These are phyloP conservation scores for Bacterosira constricta DNA, from an alignment of 108 stramenopile species.

Conservation along the genomic window DNA sequence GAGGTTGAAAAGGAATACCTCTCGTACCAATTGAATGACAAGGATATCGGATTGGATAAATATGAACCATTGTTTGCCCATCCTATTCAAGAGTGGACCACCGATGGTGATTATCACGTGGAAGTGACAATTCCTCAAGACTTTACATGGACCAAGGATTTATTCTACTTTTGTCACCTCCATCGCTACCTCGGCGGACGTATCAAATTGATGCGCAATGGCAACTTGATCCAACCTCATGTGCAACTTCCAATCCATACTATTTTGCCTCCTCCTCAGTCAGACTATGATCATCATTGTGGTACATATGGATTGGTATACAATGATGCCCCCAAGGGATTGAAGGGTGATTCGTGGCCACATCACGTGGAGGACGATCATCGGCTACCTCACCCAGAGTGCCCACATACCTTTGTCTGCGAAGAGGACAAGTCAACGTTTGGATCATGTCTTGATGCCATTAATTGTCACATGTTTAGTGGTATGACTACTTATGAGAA, in stretches of 20 bases:
- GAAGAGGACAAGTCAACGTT: slow-evolving; percentile 27
- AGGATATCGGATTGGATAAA: slow-evolving; percentile 76
- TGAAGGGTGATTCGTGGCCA: background rate
- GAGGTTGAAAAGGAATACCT: slow-evolving; percentile 70
- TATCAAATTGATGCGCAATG: slow-evolving; percentile 71
- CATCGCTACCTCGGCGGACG: slow-evolving; percentile 68
- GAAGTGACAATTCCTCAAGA: slow-evolving; percentile 57
- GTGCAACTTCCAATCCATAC: slow-evolving; percentile 2
- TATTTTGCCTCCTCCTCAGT: slow-evolving; percentile 2
- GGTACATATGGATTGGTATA: slow-evolving; percentile 66
- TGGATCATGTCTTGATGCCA: slow-evolving; percentile 61
- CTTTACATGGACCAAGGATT: slow-evolving; percentile 54
- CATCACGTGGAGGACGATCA: slow-evolving; percentile 29
- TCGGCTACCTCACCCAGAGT: slow-evolving; percentile 59
- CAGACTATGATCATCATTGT: slow-evolving; percentile 66
- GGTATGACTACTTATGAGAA: slow-evolving; percentile 60
- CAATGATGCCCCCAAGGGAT: background rate
- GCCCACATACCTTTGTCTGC: slow-evolving; percentile 69
- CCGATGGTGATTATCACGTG: slow-evolving; percentile 53
- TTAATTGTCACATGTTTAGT: slow-evolving; percentile 81
- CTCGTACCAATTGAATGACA: slow-evolving; percentile 68
- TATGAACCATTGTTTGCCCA: slow-evolving; percentile 83
- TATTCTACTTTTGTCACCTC: slow-evolving; percentile 93
- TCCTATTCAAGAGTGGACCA: slow-evolving; percentile 73
- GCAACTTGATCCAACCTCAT: slow-evolving; percentile 16